Evolutionary conservation across 2,329 filamentous ascomycete species (phyloP).

Genomic region (Colletotrichum acutatum): DNA sequence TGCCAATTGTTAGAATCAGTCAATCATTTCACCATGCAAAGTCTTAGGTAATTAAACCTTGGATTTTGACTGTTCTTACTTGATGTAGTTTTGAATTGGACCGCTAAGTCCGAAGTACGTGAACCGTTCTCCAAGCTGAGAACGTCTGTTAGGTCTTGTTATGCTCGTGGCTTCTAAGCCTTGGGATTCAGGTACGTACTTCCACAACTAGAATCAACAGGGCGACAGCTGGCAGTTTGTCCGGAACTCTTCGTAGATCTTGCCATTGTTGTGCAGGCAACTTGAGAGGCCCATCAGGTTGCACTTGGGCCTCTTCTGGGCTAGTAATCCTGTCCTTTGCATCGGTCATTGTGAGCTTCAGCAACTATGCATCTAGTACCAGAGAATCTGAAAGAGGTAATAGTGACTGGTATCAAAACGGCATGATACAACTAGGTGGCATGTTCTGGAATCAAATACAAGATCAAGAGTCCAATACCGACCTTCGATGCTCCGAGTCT

Average conservation of each 20-base stretch:
- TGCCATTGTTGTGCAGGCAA: conserved; percentile 15
- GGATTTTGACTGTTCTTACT: conserved; percentile 15
- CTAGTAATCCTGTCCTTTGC: conserved; percentile 25
- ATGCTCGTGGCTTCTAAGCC: no score
- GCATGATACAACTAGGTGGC: neutral
- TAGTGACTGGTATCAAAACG: neutral
- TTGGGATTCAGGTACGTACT: neutral
- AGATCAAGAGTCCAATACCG: neutral
- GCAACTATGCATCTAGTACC: neutral
- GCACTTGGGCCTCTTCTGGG: conserved; percentile 6
- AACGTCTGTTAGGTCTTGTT: neutral
- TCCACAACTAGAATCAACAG: conserved; percentile 43
- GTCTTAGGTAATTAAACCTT: no score
- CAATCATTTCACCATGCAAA: neutral
- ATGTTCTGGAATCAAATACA: conserved; percentile 16
- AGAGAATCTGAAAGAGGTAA: no score
- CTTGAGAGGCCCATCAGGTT: neutral
- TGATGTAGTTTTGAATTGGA: conserved; percentile 47
- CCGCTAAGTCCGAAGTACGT: conserved; percentile 46
- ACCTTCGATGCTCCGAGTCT: neutral
- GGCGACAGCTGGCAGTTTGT: conserved; percentile 42
- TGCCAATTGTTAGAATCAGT: neutral
- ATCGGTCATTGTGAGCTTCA: conserved; percentile 9
- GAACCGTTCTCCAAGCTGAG: conserved; percentile 43
- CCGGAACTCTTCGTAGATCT: conserved; percentile 40